Evolutionary conservation across 73 alveolate genomes (phyloP).

Genomic region (Paramecium tetraurelia): DNA sequence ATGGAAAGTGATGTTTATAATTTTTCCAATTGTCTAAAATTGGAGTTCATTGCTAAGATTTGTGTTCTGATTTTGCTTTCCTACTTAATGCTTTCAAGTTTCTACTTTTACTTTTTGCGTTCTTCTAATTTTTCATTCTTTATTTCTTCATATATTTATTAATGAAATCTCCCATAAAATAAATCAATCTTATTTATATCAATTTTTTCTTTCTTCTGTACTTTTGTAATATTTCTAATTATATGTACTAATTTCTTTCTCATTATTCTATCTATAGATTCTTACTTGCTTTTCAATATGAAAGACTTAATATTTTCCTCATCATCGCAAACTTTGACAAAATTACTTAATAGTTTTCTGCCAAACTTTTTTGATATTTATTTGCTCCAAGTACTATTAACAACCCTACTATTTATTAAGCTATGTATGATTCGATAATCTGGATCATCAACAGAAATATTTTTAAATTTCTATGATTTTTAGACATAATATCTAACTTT

Average conservation of each 20-base stretch:
- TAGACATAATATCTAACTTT: background rate
- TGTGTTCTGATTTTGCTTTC: background rate
- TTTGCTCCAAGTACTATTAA: background rate
- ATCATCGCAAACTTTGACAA: background rate
- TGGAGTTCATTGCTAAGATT: background rate
- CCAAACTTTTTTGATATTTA: background rate
- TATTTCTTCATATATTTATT: background rate
- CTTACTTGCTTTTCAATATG: background rate
- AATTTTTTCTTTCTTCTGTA: background rate
- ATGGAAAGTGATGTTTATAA: background rate
- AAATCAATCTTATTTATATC: background rate
- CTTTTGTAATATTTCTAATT: background rate
- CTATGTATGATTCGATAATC: background rate
- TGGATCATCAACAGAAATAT: background rate
- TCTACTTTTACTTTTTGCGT: background rate
- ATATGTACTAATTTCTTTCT: background rate
- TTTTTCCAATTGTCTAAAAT: background rate
- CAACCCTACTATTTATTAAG: background rate
- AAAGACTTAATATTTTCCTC: background rate
- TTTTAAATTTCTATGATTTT: background rate
- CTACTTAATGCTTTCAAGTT: background rate
- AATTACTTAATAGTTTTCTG: background rate
- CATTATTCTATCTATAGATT: background rate
- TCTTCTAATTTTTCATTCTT: background rate
- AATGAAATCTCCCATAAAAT: background rate